Percentiles rank a stretch among this genome's conserved stretches.
These are phyloP conservation scores for Wallacemonas rigidus DNA, from an alignment of 208 protist species.

Conservation along the genomic window DNA sequence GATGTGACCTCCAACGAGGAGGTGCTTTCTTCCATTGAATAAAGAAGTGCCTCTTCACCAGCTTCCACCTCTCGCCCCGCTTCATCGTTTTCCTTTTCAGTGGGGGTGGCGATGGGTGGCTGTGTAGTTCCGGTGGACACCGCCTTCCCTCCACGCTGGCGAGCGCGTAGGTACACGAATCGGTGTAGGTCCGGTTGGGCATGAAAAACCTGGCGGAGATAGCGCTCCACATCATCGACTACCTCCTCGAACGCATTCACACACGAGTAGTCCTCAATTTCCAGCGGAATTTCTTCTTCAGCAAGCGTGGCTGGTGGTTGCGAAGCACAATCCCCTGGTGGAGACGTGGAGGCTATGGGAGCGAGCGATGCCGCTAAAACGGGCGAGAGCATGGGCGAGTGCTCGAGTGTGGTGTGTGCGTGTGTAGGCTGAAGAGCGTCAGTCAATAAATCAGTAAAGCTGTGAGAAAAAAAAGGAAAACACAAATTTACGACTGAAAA, in stretches of 20 bases:
- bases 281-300: conserved; percentile 61
- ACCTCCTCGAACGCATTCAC: conserved; percentile 65
- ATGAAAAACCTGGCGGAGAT: conserved; percentile 49
- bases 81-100: neutral
- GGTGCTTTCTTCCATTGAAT: neutral
- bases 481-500: too few relatives aligned
- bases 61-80: neutral
- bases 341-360: too few relatives aligned
- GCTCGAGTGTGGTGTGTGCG: too few relatives aligned
- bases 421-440: too few relatives aligned
- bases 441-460: too few relatives aligned
- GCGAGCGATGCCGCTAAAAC: too few relatives aligned
- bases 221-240: conserved; percentile 57
- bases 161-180: conserved; percentile 28
- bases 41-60: neutral
- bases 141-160: neutral
- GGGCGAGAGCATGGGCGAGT: too few relatives aligned
- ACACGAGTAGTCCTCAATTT: conserved; percentile 80
- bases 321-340: too few relatives aligned
- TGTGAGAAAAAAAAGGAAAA: too few relatives aligned
- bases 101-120: neutral
- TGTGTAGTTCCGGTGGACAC: neutral
- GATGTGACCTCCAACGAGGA: neutral
- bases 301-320: conserved; percentile 3
- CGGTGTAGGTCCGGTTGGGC: conserved; percentile 35